phyloP scores from a whole-genome alignment of 805 yeast species.

The Priceomyces melissophilus region DNA sequence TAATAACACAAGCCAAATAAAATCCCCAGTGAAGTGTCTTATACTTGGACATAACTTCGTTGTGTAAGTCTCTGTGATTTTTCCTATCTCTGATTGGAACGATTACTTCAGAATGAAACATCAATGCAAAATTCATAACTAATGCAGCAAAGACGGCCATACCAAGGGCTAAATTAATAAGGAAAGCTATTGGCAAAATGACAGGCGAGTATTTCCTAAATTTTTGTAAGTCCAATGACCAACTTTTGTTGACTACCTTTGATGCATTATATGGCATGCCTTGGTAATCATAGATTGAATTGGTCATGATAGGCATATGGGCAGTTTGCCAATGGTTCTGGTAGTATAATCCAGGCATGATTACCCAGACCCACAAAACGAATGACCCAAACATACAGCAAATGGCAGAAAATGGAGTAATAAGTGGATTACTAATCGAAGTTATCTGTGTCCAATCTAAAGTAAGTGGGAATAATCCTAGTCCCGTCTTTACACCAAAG shows the following conservation, averaged over 20 bases:
- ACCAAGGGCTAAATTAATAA: conserved; percentile 10
- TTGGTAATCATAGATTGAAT: conserved; percentile 12
- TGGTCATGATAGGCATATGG: conserved; percentile 19
- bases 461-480: conserved; percentile 59
- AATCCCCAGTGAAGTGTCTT: conserved; percentile 6
- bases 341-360: conserved; percentile 20
- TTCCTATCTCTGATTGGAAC: conserved; percentile 5
- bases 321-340: conserved; percentile 20
- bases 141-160: conserved; percentile 12
- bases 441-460: conserved; percentile 59
- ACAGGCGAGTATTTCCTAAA: conserved; percentile 13
- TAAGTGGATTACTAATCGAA: conserved; percentile 8
- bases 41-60: conserved; percentile 7
- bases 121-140: conserved; percentile 6
- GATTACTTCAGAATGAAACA: conserved; percentile 8
- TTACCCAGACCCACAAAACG: conserved; percentile 15
- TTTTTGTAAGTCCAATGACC: conserved; percentile 10
- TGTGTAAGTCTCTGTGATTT: conserved; percentile 7
- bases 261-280: conserved; percentile 12
- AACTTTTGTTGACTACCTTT: conserved; percentile 13
- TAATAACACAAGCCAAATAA: conserved; percentile 1
- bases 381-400: conserved; percentile 9
- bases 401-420: conserved; percentile 12
- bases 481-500: conserved; percentile 59
- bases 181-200: conserved; percentile 11